These are phyloP conservation scores for Prunus mira DNA, from an alignment of 306 rosid genomes.

Conservation along the genomic window DNA sequence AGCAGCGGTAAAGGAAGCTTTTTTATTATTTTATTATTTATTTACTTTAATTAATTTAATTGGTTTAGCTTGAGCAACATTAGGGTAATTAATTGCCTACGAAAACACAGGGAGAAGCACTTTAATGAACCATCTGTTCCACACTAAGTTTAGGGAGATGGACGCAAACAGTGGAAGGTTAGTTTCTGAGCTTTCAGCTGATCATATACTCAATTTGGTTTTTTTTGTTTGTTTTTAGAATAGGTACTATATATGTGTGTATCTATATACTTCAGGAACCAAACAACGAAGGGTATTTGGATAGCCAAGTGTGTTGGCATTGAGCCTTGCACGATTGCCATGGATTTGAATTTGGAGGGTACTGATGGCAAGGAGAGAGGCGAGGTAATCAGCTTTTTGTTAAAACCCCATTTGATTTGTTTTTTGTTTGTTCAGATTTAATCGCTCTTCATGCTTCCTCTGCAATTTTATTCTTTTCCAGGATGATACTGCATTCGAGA, in stretches of 20 bases:
- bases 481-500: slow-evolving; percentile 98
- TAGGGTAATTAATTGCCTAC: background rate
- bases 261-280: slow-evolving; percentile 49
- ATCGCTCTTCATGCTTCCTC: background rate
- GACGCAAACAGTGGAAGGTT: slow-evolving; percentile 93
- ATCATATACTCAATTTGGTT: background rate
- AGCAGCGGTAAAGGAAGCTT: slow-evolving; percentile 57
- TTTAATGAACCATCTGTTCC: slow-evolving; percentile 78
- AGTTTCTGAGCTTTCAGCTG: slow-evolving; percentile 7
- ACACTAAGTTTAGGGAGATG: slow-evolving; percentile 84
- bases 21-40: background rate
- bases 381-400: slow-evolving; percentile 56
- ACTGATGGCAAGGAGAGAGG: slow-evolving; percentile 99
- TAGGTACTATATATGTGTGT: background rate
- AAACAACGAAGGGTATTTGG: slow-evolving; percentile 97
- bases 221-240: background rate
- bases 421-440: background rate
- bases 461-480: slow-evolving; percentile 31
- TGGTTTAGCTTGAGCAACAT: background rate
- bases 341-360: slow-evolving; percentile 99
- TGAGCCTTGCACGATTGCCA: slow-evolving; percentile 82
- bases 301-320: slow-evolving; percentile 77
- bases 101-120: slow-evolving; percentile 77
- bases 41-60: background rate
- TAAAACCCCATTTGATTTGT: background rate